Conservation (phyloP, 306 rosid genomes). For the Trifolium dubium region DNA sequence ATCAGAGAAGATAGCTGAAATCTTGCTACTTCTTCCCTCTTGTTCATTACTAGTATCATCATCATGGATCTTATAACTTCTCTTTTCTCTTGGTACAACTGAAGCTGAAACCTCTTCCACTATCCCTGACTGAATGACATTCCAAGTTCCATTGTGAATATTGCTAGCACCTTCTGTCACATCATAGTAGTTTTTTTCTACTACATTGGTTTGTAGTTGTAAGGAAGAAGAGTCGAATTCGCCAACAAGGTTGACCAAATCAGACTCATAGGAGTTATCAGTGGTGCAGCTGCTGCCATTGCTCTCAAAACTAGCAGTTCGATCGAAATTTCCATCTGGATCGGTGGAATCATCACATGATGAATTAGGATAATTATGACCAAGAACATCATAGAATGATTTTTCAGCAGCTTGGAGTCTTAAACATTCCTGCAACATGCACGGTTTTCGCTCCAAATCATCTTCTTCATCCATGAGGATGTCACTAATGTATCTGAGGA, state of each 20-base stretch:
- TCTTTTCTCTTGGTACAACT: slow-evolving; percentile 42
- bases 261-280: slow-evolving; percentile 43
- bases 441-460: slow-evolving; percentile 65
- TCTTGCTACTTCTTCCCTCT: slow-evolving; percentile 51
- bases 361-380: slow-evolving; percentile 46
- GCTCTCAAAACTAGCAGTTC: slow-evolving; percentile 38
- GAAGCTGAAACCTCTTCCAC: slow-evolving; percentile 23
- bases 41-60: slow-evolving; percentile 37
- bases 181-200: slow-evolving; percentile 24
- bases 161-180: slow-evolving; percentile 23
- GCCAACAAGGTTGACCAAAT: slow-evolving; percentile 30
- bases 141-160: slow-evolving; percentile 38
- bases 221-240: slow-evolving; percentile 38
- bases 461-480: slow-evolving; percentile 85
- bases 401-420: slow-evolving; percentile 86
- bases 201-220: slow-evolving; percentile 27
- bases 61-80: slow-evolving; percentile 40
- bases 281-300: slow-evolving; percentile 39
- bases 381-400: slow-evolving; percentile 75
- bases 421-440: slow-evolving; percentile 79
- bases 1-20: slow-evolving; percentile 47
- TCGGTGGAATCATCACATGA: slow-evolving; percentile 17
- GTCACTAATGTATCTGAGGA: slow-evolving; percentile 70
- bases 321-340: slow-evolving; percentile 30
- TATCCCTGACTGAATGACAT: slow-evolving; percentile 13